These are phyloP conservation scores for Fusarium chaquense DNA, from an alignment of 2,329 filamentous ascomycete genomes.

Conservation along the genomic window DNA sequence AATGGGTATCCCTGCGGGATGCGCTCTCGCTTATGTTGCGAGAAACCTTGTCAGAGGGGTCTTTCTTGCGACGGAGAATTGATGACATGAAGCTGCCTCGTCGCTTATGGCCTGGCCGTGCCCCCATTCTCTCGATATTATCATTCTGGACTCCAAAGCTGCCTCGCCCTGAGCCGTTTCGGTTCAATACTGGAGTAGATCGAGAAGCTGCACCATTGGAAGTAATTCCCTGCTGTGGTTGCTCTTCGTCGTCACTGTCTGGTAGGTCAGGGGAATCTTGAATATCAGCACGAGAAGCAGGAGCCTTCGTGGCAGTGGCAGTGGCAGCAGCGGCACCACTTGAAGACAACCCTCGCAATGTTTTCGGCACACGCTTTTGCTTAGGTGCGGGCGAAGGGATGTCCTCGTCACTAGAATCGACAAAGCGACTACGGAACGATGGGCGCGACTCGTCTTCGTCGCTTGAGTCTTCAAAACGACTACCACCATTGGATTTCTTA, in stretches of 20 bases:
- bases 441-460: constrained; percentile 64
- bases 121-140: constrained; percentile 31
- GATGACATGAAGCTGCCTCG: constrained; percentile 67
- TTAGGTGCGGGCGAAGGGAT: constrained; percentile 39
- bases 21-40: constrained; percentile 68
- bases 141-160: constrained; percentile 45
- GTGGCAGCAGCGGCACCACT: constrained; percentile 51
- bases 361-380: constrained; percentile 52
- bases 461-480: constrained; percentile 78
- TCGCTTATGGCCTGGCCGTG: constrained; percentile 52
- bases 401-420: constrained; percentile 75
- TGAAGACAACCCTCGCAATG: constrained; percentile 48
- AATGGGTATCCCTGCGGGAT: constrained; percentile 70
- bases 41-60: constrained; percentile 63
- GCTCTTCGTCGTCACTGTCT: constrained; percentile 67
- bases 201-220: constrained; percentile 38
- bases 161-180: constrained; percentile 59
- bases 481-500: constrained; percentile 57
- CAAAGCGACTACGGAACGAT: constrained; percentile 68
- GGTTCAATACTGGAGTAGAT: constrained; percentile 51
- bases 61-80: constrained; percentile 72
- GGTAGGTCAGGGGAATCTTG: constrained; percentile 69
- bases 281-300: constrained; percentile 59
- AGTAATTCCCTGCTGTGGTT: constrained; percentile 27
- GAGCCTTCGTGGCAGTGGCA: constrained; percentile 52